Evolutionary conservation across 257 asterid species (phyloP).

Genomic region (Solanum raphanifolium): DNA sequence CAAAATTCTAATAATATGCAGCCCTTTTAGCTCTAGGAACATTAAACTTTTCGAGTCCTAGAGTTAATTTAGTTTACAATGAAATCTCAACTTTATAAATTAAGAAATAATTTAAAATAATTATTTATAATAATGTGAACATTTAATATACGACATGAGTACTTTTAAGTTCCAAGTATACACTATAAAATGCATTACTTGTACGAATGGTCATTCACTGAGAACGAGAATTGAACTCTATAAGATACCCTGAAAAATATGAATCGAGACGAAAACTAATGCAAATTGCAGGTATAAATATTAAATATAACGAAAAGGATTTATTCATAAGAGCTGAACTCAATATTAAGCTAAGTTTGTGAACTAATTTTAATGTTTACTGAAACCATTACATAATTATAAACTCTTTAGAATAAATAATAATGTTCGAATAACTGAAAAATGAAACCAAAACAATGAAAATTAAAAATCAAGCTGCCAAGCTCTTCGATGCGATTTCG

Average conservation of each 20-base stretch:
- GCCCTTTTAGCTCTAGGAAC: no score
- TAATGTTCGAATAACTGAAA: background rate
- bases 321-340: background rate
- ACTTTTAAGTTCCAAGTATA: no score
- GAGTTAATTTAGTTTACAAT: no score
- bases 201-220: no score
- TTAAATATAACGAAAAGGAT: background rate
- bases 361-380: background rate
- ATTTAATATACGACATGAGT: no score
- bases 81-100: no score
- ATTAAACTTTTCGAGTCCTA: no score
- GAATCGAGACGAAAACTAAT: background rate
- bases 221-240: background rate
- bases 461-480: conserved; percentile 39
- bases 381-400: background rate
- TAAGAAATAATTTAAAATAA: no score
- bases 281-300: background rate
- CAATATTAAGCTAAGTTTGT: background rate
- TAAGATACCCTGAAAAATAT: background rate
- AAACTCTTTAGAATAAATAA: background rate
- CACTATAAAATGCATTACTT: no score
- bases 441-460: background rate
- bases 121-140: no score
- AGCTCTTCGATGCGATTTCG: conserved; percentile 90
- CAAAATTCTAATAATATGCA: no score